Conservation (phyloP, 108 stramenopile genomes). For the Skeletonema costatum region DNA sequence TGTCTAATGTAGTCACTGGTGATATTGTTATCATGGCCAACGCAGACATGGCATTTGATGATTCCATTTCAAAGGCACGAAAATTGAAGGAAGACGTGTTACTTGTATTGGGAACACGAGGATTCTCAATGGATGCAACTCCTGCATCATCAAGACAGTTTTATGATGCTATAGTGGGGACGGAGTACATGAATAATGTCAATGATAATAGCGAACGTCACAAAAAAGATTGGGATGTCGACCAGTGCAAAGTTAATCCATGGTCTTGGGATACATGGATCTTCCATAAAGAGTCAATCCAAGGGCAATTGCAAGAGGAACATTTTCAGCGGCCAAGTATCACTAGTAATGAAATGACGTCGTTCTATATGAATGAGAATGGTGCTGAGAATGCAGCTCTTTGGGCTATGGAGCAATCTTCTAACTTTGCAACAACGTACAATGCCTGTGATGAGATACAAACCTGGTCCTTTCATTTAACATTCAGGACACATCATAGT, state of each 20-base stretch:
- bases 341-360: neutral
- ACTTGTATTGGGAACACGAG: neutral
- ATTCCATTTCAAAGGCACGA: neutral
- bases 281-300: neutral
- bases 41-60: neutral
- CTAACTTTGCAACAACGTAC: neutral
- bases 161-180: neutral
- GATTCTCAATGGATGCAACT: neutral
- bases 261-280: neutral
- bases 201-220: too few relatives aligned
- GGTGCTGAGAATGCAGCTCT: neutral
- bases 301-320: neutral
- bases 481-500: neutral
- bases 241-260: neutral
- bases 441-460: neutral
- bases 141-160: neutral
- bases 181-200: neutral
- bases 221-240: neutral
- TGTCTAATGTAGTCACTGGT: neutral
- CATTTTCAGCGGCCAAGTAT: neutral
- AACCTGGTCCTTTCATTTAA: neutral
- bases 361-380: constrained; percentile 1
- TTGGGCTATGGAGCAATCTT: neutral
- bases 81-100: neutral
- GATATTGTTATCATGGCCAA: constrained; percentile 1